These are phyloP conservation scores for Cadophora gregata DNA, from an alignment of 2,329 filamentous ascomycete species.

Conservation along the genomic window DNA sequence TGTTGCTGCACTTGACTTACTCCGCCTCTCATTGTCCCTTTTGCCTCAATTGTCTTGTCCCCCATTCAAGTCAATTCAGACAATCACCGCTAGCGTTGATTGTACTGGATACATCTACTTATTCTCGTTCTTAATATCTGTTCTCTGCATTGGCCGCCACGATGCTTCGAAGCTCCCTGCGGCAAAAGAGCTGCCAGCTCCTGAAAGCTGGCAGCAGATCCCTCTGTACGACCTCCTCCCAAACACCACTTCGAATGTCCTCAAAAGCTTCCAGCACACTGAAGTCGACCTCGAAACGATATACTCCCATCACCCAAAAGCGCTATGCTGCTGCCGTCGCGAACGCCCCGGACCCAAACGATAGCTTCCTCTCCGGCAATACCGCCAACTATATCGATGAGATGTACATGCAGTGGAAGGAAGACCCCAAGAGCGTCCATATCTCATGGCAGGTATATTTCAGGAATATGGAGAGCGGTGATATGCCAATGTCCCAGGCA, in stretches of 20 bases:
- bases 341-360: conserved; percentile 76
- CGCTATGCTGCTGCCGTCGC: conserved; percentile 61
- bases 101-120: conserved; percentile 17
- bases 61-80: conserved; percentile 1
- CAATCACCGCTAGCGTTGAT: conserved; percentile 8
- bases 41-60: conserved; percentile 38
- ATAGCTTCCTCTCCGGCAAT: conserved; percentile 95
- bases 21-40: conserved; percentile 54
- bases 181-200: conserved; percentile 69
- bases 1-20: conserved; percentile 52
- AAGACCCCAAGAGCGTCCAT: conserved; percentile 91
- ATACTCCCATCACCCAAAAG: conserved; percentile 54
- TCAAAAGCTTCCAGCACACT: conserved; percentile 45
- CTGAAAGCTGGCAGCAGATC: conserved; percentile 56
- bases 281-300: conserved; percentile 53
- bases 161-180: conserved; percentile 76
- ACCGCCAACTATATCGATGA: conserved; percentile 99
- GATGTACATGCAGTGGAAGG: conserved; percentile 99
- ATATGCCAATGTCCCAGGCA: conserved; percentile 96
- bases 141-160: conserved; percentile 49
- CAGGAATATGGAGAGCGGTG: conserved; percentile 97
- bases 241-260: conserved; percentile 49
- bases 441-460: conserved; percentile 99
- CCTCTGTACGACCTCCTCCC: conserved; percentile 45
- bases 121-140: conserved; percentile 20